Evolutionary conservation across 768 basidiomycete species (phyloP).

Genomic region (Cubamyces lactineus): DNA sequence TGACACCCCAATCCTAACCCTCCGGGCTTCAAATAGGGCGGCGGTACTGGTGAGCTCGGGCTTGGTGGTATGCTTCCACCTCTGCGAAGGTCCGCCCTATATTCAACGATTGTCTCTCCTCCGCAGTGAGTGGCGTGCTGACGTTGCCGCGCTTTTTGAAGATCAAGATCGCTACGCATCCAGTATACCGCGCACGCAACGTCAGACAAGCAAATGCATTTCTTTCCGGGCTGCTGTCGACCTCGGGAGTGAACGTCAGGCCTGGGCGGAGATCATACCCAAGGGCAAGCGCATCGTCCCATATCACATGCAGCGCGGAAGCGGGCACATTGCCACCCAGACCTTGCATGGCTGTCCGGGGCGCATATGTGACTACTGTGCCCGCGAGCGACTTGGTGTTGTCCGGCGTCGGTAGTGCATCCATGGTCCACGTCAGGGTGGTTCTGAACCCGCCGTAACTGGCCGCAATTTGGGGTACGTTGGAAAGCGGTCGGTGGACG

Average conservation of each 20-base stretch:
- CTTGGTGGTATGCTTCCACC: not conserved
- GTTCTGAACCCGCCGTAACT: no score
- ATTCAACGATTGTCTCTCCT: not conserved
- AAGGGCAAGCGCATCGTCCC: no score
- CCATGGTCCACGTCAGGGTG: no score
- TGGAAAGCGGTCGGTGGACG: no score
- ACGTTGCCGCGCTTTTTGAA: not conserved
- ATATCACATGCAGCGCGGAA: no score
- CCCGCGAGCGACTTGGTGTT: no score
- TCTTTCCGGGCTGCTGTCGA: not conserved
- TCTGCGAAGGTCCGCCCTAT: not conserved
- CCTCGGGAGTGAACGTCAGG: not conserved
- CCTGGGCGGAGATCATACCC: not conserved
- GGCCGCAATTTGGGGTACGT: no score
- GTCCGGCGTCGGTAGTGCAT: no score
- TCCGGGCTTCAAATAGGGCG: not conserved
- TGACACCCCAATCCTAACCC: not conserved
- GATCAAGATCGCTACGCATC: not conserved
- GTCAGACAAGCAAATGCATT: not conserved
- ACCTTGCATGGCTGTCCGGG: no score
- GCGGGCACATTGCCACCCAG: no score
- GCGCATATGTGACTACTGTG: no score
- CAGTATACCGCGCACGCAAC: not conserved
- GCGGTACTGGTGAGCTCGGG: not conserved
- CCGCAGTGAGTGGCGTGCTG: not conserved